These are phyloP conservation scores for Pseudopyricularia javanii DNA, from an alignment of 2,329 filamentous ascomycete genomes.

Conservation along the genomic window DNA sequence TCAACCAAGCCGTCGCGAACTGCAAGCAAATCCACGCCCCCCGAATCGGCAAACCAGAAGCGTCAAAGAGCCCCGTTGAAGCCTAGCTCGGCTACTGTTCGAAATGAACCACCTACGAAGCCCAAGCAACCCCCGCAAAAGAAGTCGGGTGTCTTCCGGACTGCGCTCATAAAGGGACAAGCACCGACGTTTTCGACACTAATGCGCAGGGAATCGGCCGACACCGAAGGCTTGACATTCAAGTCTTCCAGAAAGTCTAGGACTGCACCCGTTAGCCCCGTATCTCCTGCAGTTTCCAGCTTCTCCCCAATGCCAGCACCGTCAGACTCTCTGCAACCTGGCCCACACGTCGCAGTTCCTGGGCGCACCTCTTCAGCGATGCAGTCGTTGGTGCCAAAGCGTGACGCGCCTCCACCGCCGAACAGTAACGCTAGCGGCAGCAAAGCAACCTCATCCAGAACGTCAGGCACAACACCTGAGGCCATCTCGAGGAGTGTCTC, in stretches of 20 bases:
- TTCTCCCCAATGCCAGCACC: not conserved
- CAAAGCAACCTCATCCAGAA: not conserved
- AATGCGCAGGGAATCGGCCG: constrained; percentile 23
- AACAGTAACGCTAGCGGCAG: not conserved
- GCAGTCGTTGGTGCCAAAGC: constrained; percentile 14
- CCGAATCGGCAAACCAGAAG: constrained; percentile 5
- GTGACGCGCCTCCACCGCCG: constrained; percentile 13
- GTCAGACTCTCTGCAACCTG: not conserved
- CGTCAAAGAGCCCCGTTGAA: constrained; percentile 12
- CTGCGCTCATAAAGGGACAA: constrained; percentile 37
- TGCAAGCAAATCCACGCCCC: not conserved
- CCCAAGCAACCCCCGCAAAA: constrained; percentile 10
- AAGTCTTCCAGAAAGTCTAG: not conserved
- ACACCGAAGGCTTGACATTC: not conserved
- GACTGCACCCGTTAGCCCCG: constrained; percentile 2
- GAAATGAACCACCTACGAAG: not conserved
- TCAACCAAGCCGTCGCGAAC: not conserved
- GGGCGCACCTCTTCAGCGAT: constrained; percentile 15
- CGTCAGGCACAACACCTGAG: not conserved
- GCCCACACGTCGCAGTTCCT: constrained; percentile 31
- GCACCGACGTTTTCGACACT: constrained; percentile 33
- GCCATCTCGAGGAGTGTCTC: constrained; percentile 26
- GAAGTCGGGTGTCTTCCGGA: constrained; percentile 33
- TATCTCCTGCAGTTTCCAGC: not conserved
- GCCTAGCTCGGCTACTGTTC: constrained; percentile 10